A percentile compares a stretch with the other conserved stretches of the same genome.
Conservation (phyloP, 2,329 filamentous ascomycete genomes). For the Escovopsis sp. region DNA sequence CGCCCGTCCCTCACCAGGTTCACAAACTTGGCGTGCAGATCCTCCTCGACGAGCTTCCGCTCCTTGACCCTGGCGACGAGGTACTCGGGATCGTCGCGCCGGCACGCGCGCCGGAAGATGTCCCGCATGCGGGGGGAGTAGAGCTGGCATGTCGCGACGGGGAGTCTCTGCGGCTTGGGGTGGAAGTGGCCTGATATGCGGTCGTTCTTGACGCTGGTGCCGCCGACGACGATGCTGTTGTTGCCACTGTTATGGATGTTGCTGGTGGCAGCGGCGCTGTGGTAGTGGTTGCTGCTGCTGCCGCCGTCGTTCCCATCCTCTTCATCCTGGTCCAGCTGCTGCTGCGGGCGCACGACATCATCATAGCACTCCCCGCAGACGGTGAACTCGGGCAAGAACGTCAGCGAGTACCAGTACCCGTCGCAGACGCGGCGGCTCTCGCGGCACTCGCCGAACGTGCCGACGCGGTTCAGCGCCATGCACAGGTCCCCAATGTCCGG, state of each 20-base stretch:
- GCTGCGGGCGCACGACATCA: slow-evolving; percentile 57
- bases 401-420: slow-evolving; percentile 63
- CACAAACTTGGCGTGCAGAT: slow-evolving; percentile 39
- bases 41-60: slow-evolving; percentile 42
- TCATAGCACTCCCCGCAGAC: slow-evolving; percentile 82
- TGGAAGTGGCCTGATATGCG: slow-evolving; percentile 49
- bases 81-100: slow-evolving; percentile 49
- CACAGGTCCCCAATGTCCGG: slow-evolving; percentile 48
- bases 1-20: slow-evolving; percentile 23
- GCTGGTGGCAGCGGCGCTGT: no score
- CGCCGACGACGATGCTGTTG: no score
- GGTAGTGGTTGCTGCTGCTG: no score
- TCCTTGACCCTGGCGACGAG: slow-evolving; percentile 42
- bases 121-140: slow-evolving; percentile 68
- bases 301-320: slow-evolving; percentile 29
- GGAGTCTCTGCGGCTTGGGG: slow-evolving; percentile 39
- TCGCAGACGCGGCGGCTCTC: slow-evolving; percentile 46
- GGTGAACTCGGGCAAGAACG: slow-evolving; percentile 59
- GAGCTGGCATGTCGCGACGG: slow-evolving; percentile 53
- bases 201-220: no score
- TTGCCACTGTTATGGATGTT: no score
- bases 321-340: slow-evolving; percentile 20
- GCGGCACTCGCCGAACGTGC: slow-evolving; percentile 45
- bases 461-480: slow-evolving; percentile 44
- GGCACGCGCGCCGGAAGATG: slow-evolving; percentile 52